Evolutionary conservation across 257 asterid species (phyloP).

Genomic region (Perilla frutescens): DNA sequence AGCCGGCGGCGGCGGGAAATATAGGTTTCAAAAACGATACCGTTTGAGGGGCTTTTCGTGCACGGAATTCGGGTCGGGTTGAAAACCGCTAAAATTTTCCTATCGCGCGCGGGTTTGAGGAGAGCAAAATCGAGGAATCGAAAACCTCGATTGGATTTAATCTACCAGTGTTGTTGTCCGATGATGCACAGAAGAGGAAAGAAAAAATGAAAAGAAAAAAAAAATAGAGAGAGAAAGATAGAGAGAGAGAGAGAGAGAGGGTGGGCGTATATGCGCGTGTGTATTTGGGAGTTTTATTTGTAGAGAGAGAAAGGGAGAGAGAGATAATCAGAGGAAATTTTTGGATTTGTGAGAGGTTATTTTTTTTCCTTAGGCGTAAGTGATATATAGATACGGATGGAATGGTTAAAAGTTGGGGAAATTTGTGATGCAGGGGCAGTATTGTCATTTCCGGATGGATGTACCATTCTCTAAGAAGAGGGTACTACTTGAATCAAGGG

Average conservation of each 20-base stretch:
- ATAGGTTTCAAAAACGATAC: constrained; percentile 57
- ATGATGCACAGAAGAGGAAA: constrained; percentile 47
- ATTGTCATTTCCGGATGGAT: constrained; percentile 14
- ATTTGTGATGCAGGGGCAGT: constrained; percentile 13
- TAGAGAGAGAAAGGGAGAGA: constrained; percentile 36
- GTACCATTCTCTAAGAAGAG: background rate
- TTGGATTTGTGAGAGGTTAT: constrained; percentile 51
- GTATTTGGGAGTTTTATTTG: constrained; percentile 36
- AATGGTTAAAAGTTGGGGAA: constrained; percentile 28
- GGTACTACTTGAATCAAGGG: constrained; percentile 17
- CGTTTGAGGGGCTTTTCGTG: constrained; percentile 43
- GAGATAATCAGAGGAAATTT: constrained; percentile 38
- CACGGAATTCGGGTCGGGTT: constrained; percentile 6
- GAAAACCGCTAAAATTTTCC: constrained; percentile 21
- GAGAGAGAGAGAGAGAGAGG: constrained; percentile 31
- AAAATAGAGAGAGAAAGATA: constrained; percentile 12
- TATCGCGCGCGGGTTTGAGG: constrained; percentile 28
- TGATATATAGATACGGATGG: constrained; percentile 36
- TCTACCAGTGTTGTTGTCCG: constrained; percentile 52
- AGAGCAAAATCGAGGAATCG: constrained; percentile 46
- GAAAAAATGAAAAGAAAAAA: background rate
- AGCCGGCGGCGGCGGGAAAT: constrained; percentile 85
- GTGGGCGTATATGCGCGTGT: constrained; percentile 31
- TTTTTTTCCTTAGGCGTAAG: constrained; percentile 40
- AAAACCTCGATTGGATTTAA: constrained; percentile 45